These are phyloP conservation scores for Perkinsus chesapeaki DNA, from an alignment of 169 alveolate genomes.

Conservation along the genomic window DNA sequence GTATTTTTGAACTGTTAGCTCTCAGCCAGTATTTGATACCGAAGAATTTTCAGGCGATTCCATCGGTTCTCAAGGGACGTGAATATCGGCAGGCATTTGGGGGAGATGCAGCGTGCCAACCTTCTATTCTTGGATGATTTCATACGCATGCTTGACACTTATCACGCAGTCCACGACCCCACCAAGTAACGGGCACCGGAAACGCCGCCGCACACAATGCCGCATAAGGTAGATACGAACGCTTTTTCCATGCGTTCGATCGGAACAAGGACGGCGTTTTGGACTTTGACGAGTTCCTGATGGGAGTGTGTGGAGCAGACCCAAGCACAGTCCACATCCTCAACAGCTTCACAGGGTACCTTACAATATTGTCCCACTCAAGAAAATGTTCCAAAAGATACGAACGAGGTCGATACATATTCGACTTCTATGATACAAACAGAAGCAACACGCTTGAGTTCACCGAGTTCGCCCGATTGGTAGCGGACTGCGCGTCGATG, in stretches of 20 bases:
- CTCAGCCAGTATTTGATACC: neutral
- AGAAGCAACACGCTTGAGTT: neutral
- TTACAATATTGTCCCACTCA: neutral
- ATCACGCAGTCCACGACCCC: neutral
- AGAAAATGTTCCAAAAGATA: neutral
- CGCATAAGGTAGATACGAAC: neutral
- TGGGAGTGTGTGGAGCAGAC: constrained; percentile 17
- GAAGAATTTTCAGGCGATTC: neutral
- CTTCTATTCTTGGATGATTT: neutral
- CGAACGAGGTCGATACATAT: constrained; percentile 5
- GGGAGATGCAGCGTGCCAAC: neutral
- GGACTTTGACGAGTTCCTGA: constrained; percentile 11
- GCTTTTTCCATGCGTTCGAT: constrained; percentile 11
- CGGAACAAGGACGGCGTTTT: neutral
- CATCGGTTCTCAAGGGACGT: neutral
- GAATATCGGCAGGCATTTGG: neutral
- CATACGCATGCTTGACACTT: neutral
- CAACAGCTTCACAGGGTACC: constrained; percentile 13
- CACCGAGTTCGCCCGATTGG: neutral
- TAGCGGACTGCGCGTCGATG: neutral
- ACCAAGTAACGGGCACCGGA: neutral
- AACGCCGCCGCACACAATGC: neutral
- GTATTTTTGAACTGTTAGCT: too few relatives aligned
- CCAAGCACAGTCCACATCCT: constrained; percentile 17
- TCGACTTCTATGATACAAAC: constrained; percentile 15